Percentiles rank a stretch among this genome's conserved stretches.
Evolutionary conservation across 1,139 yeast genomes (phyloP).

Genomic region (Yamadazyma pseudoaaseri): DNA sequence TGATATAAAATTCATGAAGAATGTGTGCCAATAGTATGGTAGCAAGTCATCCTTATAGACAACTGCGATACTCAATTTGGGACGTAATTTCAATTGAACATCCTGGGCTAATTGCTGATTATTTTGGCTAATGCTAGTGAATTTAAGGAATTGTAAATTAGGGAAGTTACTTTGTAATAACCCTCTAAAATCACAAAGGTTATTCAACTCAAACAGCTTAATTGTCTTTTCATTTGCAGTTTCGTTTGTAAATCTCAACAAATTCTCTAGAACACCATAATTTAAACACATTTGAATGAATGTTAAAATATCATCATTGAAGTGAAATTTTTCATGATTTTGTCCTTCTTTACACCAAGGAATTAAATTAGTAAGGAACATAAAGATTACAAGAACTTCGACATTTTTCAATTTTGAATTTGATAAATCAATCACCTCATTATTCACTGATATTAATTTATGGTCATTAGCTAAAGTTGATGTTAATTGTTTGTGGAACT

Average conservation of each 20-base stretch:
- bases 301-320: constrained; percentile 45
- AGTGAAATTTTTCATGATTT: constrained; percentile 51
- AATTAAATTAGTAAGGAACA: constrained; percentile 63
- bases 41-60: constrained; percentile 30
- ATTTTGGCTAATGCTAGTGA: constrained; percentile 13
- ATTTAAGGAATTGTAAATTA: constrained; percentile 42
- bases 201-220: constrained; percentile 37
- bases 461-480: constrained; percentile 22
- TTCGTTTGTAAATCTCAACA: constrained; percentile 71
- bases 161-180: constrained; percentile 69
- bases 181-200: constrained; percentile 63
- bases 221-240: constrained; percentile 40
- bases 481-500: constrained; percentile 26
- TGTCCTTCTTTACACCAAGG: constrained; percentile 62
- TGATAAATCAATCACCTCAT: constrained; percentile 43
- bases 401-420: constrained; percentile 56
- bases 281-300: constrained; percentile 40
- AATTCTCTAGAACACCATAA: constrained; percentile 77
- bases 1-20: constrained; percentile 61
- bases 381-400: constrained; percentile 45
- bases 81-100: constrained; percentile 6
- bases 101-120: constrained; percentile 14
- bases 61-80: constrained; percentile 20
- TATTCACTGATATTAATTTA: constrained; percentile 15
- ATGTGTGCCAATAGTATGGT: constrained; percentile 47